These are phyloP conservation scores for Xanthoconium separans DNA, from an alignment of 1,284 basidiomycete genomes.

Conservation along the genomic window DNA sequence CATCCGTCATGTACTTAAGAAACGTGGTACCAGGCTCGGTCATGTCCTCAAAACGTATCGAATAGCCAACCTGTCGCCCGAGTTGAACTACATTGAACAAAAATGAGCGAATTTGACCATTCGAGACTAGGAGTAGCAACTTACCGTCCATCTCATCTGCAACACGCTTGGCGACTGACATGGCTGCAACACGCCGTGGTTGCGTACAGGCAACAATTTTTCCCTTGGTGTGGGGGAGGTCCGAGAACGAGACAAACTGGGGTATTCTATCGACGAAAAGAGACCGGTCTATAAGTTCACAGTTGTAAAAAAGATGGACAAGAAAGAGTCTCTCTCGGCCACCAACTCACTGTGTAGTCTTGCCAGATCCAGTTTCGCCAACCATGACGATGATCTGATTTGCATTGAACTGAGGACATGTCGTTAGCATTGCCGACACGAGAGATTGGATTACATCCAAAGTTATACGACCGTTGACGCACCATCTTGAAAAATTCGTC, in stretches of 20 bases:
- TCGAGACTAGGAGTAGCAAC: constrained; percentile 24
- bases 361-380: constrained; percentile 97
- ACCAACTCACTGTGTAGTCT: constrained; percentile 87
- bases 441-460: constrained; percentile 34
- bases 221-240: constrained; percentile 84
- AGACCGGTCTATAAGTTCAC: constrained; percentile 25
- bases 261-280: constrained; percentile 64
- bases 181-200: constrained; percentile 94
- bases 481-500: constrained; percentile 85
- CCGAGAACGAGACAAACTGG: constrained; percentile 93
- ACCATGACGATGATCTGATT: constrained; percentile 94
- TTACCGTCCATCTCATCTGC: constrained; percentile 97
- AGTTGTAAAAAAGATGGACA: constrained; percentile 20
- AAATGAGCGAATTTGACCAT: constrained; percentile 4
- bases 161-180: constrained; percentile 98
- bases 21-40: constrained; percentile 90
- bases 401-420: constrained; percentile 63
- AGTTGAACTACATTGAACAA: constrained; percentile 63
- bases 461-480: constrained; percentile 38
- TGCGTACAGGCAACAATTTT: constrained; percentile 97
- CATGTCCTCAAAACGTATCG: constrained; percentile 99
- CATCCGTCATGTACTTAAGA: constrained; percentile 99
- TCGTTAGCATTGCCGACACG: constrained; percentile 13
- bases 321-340: constrained; percentile 19
- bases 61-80: constrained; percentile 95